Conservation (phyloP, 1,284 basidiomycete species). For the Ceraceosorus guamensis region DNA sequence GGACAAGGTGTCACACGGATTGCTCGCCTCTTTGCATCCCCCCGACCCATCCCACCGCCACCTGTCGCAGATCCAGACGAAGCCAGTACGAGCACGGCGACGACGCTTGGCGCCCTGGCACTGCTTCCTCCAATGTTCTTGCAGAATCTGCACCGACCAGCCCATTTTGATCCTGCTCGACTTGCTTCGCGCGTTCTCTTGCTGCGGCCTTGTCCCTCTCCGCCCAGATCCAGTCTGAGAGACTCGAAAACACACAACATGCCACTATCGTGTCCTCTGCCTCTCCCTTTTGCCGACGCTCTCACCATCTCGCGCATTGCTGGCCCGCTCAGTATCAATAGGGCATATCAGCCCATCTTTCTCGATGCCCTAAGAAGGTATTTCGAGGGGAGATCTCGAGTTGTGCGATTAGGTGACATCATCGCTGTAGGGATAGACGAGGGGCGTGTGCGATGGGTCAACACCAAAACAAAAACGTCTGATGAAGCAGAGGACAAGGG, state of each 20-base stretch:
- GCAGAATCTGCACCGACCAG: conserved; percentile 28
- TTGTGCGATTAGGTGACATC: conserved; percentile 74
- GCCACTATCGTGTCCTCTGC: conserved; percentile 19
- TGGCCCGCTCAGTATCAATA: conserved; percentile 68
- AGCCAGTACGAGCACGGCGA: not conserved
- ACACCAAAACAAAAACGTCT: not conserved
- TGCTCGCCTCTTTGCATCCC: conserved; percentile 25
- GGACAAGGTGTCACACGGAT: conserved; percentile 15
- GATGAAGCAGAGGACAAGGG: conserved; percentile 5
- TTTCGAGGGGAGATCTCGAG: conserved; percentile 58
- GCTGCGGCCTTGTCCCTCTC: not conserved
- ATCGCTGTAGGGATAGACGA: conserved; percentile 65
- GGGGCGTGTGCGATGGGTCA: conserved; percentile 43
- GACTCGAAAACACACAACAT: not conserved
- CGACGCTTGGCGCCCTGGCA: conserved; percentile 6
- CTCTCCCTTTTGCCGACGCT: conserved; percentile 38
- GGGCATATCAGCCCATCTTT: conserved; percentile 65
- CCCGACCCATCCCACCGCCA: not conserved
- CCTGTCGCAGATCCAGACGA: not conserved
- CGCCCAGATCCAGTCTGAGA: not conserved
- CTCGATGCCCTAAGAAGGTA: conserved; percentile 63
- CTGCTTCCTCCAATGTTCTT: conserved; percentile 28
- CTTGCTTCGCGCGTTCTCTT: not conserved
- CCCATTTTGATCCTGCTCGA: conserved; percentile 12
- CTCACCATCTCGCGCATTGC: conserved; percentile 76